These are phyloP conservation scores for Mycena rosella DNA, from an alignment of 768 basidiomycete genomes.

Conservation along the genomic window DNA sequence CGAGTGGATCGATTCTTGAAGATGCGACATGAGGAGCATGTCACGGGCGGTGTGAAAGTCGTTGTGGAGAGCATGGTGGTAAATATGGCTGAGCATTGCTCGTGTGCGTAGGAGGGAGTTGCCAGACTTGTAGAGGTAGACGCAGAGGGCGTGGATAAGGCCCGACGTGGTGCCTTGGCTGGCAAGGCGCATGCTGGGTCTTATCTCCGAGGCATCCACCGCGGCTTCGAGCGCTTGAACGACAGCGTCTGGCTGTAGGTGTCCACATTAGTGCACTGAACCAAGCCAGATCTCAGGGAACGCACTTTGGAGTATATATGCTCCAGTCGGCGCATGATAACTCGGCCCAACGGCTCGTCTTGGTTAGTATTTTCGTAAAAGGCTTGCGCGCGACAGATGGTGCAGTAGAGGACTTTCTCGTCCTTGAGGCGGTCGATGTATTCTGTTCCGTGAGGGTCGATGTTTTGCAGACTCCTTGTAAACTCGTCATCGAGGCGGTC, in stretches of 20 bases:
- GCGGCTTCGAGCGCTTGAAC: conserved; percentile 89
- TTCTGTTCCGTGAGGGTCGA: conserved; percentile 99
- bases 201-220: conserved; percentile 67
- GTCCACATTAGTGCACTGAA: conserved; percentile 24
- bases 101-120: conserved; percentile 94
- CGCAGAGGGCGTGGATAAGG: conserved; percentile 91
- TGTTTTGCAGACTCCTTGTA: conserved; percentile 96
- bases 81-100: conserved; percentile 98
- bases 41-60: conserved; percentile 97
- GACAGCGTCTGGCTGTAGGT: conserved; percentile 88
- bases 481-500: conserved; percentile 99
- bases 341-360: conserved; percentile 84
- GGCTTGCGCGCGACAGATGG: conserved; percentile 92
- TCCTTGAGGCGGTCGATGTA: conserved; percentile 97
- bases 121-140: conserved; percentile 92
- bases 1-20: conserved; percentile 96
- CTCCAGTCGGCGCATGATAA: conserved; percentile 95
- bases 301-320: conserved; percentile 95
- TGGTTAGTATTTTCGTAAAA: conserved; percentile 89
- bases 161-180: conserved; percentile 69
- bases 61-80: conserved; percentile 96
- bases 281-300: not conserved
- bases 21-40: conserved; percentile 98
- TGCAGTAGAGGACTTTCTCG: conserved; percentile 93
- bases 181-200: conserved; percentile 72